phyloP scores from a whole-genome alignment of 2,329 filamentous ascomycete genomes.

The Talaromyces sp. region DNA sequence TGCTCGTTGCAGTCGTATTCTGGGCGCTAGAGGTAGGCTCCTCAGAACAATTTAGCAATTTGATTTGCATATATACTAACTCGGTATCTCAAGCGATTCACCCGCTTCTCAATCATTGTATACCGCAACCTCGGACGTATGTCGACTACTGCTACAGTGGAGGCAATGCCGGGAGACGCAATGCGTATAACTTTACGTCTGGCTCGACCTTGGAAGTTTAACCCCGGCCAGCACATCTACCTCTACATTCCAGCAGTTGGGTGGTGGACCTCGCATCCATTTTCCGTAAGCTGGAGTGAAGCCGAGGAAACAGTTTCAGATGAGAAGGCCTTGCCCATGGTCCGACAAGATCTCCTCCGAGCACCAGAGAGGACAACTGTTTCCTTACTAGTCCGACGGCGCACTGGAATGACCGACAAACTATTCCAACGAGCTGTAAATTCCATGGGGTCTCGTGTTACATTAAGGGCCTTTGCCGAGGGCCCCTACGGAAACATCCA shows the following conservation, averaged over 20 bases:
- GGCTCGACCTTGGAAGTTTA: constrained; percentile 66
- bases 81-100: constrained; percentile 47
- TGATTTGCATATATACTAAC: constrained; percentile 17
- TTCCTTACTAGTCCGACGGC: constrained; percentile 82
- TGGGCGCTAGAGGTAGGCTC: constrained; percentile 68
- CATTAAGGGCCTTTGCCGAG: constrained; percentile 75
- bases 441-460: constrained; percentile 57
- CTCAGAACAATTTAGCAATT: background rate
- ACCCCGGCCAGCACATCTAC: constrained; percentile 74
- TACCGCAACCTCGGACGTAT: constrained; percentile 65
- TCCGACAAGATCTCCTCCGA: constrained; percentile 55
- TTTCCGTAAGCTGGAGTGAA: constrained; percentile 76
- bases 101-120: constrained; percentile 64
- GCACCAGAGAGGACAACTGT: constrained; percentile 59
- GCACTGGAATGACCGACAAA: constrained; percentile 83
- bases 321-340: constrained; percentile 49
- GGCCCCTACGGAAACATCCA: constrained; percentile 87
- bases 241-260: constrained; percentile 69
- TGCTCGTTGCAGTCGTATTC: constrained; percentile 72
- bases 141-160: constrained; percentile 66
- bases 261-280: constrained; percentile 75
- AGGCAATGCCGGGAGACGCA: constrained; percentile 70
- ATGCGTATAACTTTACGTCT: constrained; percentile 71
- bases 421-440: constrained; percentile 71
- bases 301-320: constrained; percentile 52